phyloP scores from a whole-genome alignment of 345 rosid genomes.

The rapeseed (Brassica napus) region DNA sequence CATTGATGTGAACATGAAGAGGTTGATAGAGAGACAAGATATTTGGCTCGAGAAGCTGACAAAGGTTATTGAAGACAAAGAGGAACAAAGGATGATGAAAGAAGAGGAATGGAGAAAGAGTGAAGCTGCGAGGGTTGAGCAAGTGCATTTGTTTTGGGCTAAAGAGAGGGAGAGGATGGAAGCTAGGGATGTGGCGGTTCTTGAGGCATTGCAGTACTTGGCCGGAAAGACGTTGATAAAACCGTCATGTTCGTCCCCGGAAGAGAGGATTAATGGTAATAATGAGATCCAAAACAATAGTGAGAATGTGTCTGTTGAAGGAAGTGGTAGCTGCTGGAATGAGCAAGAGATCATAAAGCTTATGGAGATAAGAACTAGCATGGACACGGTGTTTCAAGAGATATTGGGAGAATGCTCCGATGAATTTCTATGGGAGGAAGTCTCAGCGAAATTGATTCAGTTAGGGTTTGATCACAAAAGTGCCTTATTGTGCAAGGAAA shows the following conservation, averaged over 20 bases:
- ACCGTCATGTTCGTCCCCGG: conserved; percentile 40
- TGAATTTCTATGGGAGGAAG: conserved; percentile 52
- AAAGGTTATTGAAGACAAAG: conserved; percentile 72
- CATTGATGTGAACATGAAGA: conserved; percentile 73
- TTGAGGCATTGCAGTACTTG: conserved; percentile 68
- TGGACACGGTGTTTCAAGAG: conserved; percentile 56
- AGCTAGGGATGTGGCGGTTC: conserved; percentile 76
- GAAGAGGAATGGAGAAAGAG: conserved; percentile 87
- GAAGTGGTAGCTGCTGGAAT: conserved; percentile 42
- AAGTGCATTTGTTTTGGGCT: conserved; percentile 83
- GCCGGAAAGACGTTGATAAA: conserved; percentile 49
- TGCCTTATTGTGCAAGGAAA: conserved; percentile 53
- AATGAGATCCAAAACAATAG: conserved; percentile 38
- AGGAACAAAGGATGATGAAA: conserved; percentile 65
- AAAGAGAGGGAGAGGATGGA: conserved; percentile 88
- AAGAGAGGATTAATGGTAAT: conserved; percentile 32
- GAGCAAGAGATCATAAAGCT: conserved; percentile 60
- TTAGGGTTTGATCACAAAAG: conserved; percentile 55
- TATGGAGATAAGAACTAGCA: conserved; percentile 52
- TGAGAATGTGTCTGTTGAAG: conserved; percentile 30
- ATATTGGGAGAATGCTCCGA: conserved; percentile 40
- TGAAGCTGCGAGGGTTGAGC: conserved; percentile 64
- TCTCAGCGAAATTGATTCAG: conserved; percentile 48
- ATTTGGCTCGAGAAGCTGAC: conserved; percentile 81
- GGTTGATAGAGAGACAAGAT: conserved; percentile 85